Conservation (phyloP, 225 moss, liverwort and hornwort species). For the Sphagnum tenellum region DNA sequence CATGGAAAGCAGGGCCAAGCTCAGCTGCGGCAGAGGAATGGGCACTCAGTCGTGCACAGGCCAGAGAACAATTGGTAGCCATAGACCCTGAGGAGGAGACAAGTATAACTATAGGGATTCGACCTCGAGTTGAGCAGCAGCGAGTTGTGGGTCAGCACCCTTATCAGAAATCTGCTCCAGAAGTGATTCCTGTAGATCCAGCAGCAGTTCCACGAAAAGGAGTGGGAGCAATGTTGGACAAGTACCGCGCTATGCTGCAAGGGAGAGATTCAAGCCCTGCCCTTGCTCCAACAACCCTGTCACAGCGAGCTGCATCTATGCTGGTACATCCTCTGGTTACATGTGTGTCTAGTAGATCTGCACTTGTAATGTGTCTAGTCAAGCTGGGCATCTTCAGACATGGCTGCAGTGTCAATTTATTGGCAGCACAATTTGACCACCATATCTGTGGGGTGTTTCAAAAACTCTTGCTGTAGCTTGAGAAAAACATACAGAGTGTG, state of each 20-base stretch:
- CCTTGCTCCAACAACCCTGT: slow-evolving; percentile 22
- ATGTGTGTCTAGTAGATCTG: too few relatives aligned
- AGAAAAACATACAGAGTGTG: too few relatives aligned
- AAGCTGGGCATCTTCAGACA: too few relatives aligned
- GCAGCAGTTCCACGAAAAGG: slow-evolving; percentile 36
- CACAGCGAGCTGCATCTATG: slow-evolving; percentile 54
- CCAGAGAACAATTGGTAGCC: slow-evolving; percentile 11
- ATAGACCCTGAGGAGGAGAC: slow-evolving; percentile 9
- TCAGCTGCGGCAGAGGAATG: slow-evolving; percentile 47
- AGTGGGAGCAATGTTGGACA: slow-evolving; percentile 35
- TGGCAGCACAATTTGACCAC: too few relatives aligned
- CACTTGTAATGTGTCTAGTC: too few relatives aligned
- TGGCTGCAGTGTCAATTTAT: too few relatives aligned
- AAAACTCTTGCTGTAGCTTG: too few relatives aligned
- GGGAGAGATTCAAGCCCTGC: slow-evolving; percentile 17
- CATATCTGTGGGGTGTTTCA: too few relatives aligned
- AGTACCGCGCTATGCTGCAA: slow-evolving; percentile 33
- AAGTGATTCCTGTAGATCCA: slow-evolving; percentile 40
- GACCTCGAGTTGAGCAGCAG: slow-evolving; percentile 10
- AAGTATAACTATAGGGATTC: slow-evolving; percentile 8
- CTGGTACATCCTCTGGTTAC: background rate
- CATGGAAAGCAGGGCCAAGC: slow-evolving; percentile 48
- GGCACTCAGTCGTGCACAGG: slow-evolving; percentile 42
- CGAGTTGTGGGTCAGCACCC: slow-evolving; percentile 10
- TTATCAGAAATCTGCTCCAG: slow-evolving; percentile 16